Evolutionary conservation across 2,329 filamentous ascomycete species (phyloP).

Genomic region (Diaporthe ilicicola): DNA sequence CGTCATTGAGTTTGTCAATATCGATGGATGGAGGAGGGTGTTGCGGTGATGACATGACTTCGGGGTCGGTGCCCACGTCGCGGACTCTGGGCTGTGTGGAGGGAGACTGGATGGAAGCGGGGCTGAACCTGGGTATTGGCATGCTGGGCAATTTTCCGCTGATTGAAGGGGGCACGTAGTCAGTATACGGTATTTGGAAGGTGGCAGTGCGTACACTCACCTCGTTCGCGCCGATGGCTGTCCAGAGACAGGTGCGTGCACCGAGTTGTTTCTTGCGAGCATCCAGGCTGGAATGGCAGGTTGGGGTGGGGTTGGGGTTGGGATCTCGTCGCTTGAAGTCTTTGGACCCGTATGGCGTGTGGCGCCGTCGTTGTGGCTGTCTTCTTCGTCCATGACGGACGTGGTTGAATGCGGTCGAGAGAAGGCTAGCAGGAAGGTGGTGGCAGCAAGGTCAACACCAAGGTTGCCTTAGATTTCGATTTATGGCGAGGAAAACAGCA

Average conservation of each 20-base stretch:
- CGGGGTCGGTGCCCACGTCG: not conserved
- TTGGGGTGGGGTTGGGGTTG: not conserved
- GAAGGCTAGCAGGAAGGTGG: not conserved
- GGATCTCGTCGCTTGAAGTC: not conserved
- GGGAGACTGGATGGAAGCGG: not conserved
- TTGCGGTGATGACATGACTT: not conserved
- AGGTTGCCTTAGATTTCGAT: not conserved
- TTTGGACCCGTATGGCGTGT: not conserved
- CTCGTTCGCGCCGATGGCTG: not conserved
- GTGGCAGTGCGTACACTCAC: not conserved
- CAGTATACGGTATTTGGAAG: not conserved
- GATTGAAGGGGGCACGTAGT: not conserved
- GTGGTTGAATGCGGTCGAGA: not conserved
- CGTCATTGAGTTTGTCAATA: not conserved
- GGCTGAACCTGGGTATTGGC: not conserved
- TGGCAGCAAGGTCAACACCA: not conserved
- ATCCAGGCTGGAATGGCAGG: not conserved
- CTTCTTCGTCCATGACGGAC: not conserved
- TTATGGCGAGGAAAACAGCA: not conserved
- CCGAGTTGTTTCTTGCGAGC: slow-evolving; percentile 2
- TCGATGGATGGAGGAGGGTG: not conserved
- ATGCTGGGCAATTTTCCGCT: not conserved
- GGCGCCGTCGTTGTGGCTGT: not conserved
- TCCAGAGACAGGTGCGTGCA: not conserved
- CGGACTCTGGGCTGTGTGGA: not conserved